Evolutionary conservation across 2,329 filamentous ascomycete species (phyloP).

Genomic region (Xylaria sp.): DNA sequence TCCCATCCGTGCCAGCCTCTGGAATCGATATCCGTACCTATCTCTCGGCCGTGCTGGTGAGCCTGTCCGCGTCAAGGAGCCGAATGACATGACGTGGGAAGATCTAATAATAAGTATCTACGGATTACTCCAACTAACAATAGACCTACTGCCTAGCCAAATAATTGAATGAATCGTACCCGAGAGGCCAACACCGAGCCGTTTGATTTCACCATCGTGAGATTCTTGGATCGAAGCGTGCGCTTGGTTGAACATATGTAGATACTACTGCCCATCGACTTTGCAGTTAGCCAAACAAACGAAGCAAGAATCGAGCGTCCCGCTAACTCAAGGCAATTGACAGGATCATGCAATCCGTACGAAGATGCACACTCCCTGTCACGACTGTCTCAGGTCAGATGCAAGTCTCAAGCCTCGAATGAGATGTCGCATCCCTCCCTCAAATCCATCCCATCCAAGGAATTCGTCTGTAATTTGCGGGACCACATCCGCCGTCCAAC

Average conservation of each 20-base stretch:
- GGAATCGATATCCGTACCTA: background rate
- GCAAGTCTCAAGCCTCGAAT: slow-evolving; percentile 9
- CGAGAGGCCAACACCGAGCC: background rate
- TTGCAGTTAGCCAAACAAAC: background rate
- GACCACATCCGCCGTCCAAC: background rate
- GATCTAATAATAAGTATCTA: background rate
- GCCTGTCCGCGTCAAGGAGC: background rate
- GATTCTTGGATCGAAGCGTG: no score
- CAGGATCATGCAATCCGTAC: background rate
- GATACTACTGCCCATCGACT: background rate
- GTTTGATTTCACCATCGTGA: background rate
- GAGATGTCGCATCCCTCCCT: background rate
- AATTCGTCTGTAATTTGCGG: background rate
- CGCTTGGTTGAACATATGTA: no score
- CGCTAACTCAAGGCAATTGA: background rate
- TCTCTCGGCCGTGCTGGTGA: background rate
- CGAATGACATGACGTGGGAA: background rate
- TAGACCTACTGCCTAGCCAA: no score
- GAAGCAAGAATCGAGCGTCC: background rate
- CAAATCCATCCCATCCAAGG: background rate
- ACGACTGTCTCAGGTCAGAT: background rate
- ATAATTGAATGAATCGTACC: no score
- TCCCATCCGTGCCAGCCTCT: slow-evolving; percentile 5
- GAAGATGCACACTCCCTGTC: background rate
- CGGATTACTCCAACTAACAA: background rate